These are phyloP conservation scores for Tetracladium marchalianum DNA, from an alignment of 495 filamentous ascomycete genomes.

Conservation along the genomic window DNA sequence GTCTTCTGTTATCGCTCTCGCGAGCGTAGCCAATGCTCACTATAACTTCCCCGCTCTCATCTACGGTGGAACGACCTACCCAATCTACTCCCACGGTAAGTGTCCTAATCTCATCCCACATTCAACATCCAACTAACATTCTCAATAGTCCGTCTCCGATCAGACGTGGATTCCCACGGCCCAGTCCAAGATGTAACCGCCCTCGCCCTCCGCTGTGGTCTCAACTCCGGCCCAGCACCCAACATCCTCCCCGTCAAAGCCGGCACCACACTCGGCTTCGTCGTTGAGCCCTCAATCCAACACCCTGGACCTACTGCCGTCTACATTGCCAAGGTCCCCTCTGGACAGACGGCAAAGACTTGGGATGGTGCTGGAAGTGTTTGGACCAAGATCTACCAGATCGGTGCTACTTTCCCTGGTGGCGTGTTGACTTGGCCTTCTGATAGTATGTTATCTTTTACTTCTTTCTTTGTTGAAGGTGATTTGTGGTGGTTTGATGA, in stretches of 20 bases:
- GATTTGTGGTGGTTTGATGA: too few relatives aligned
- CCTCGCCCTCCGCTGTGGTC: not conserved
- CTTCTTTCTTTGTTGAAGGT: too few relatives aligned
- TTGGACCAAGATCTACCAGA: constrained; percentile 45
- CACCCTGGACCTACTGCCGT: constrained; percentile 30
- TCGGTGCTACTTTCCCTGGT: constrained; percentile 26
- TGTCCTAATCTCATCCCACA: too few relatives aligned
- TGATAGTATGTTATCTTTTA: constrained; percentile 23
- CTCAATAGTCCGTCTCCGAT: not conserved
- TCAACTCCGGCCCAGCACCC: not conserved
- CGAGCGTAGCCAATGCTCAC: constrained; percentile 2
- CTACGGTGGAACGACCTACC: not conserved
- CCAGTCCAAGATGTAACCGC: not conserved
- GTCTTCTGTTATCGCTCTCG: constrained; percentile 1
- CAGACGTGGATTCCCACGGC: not conserved
- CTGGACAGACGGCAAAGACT: constrained; percentile 30
- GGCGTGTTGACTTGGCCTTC: constrained; percentile 34
- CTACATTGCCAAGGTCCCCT: constrained; percentile 45
- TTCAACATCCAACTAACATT: not conserved
- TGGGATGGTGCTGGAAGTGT: constrained; percentile 40
- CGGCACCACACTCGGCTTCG: constrained; percentile 1
- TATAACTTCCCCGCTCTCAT: constrained; percentile 12
- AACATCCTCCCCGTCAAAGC: not conserved
- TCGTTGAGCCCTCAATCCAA: not conserved
- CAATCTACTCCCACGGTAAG: too few relatives aligned